Base-by-base conservation (phyloP, 2,329 filamentous ascomycete genomes). In the Venturiaceae sp. region DNA sequence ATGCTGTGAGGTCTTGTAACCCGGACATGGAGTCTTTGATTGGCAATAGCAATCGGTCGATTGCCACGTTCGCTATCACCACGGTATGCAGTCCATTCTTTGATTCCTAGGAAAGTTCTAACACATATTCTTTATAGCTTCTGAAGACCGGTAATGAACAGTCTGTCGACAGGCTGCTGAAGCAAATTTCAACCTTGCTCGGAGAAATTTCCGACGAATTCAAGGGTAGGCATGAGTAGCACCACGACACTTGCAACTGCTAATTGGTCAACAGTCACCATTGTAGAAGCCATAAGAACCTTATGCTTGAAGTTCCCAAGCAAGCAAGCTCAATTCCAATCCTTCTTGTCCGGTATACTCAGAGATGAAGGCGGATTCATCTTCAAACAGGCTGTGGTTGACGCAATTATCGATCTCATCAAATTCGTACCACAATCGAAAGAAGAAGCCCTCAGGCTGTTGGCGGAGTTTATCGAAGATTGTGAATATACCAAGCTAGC, bases 351-450 rank as follows among this genome's bases (percentile, higher is more conserved):
- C 68, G 90, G 92, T n/a, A 96, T 97, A 60, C 79, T 99, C 56
- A 85, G 94, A 30, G 94, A 99, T 66, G 94, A 99, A 75, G 94
- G 94, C 65, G 94, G 94, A 59, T 99, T 95, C 72, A 94, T 97
- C 62, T 99, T 99, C 77, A 99, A 99, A 83, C 87, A 90, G 59
- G 88, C 90, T 56, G 92, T 99, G 11, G 92, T 99, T 21, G 94
- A 99, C 78, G 96, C 91, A 80, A 97, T 99, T 86, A 97, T 99
- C 69, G 94, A 99, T 68, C 78, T 99, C 58, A 97, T 99, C 79
- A 96, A 97, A 73, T 99, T 99, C 68, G 92, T 99, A 3, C 94
- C 94, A 1, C 94, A 96, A 61, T 85, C 83, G 67, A 85, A 84
- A 68, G 84, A 87, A 71, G 84, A 87, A 64, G 77, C 94, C 19